A percentile compares a stretch with the other conserved stretches of the same genome.
phyloP scores from a whole-genome alignment of 1,139 yeast species.

The Yamadazyma sp. region DNA sequence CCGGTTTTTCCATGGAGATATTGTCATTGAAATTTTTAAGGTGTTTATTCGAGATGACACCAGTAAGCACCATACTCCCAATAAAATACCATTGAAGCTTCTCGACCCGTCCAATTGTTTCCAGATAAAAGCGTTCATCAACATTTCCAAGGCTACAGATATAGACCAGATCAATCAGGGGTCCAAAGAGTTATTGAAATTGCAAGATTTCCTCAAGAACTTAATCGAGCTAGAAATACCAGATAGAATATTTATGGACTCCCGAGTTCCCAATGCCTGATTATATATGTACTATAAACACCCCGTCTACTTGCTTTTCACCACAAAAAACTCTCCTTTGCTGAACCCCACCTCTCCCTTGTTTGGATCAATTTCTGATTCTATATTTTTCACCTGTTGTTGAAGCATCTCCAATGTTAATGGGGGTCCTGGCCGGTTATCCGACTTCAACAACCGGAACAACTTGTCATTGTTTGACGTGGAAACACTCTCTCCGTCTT shows the following conservation, averaged over 20 bases:
- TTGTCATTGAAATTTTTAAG: conserved; percentile 61
- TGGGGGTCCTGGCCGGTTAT: conserved; percentile 27
- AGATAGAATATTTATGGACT: conserved; percentile 78
- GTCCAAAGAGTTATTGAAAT: conserved; percentile 55
- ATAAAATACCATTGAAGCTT: conserved; percentile 38
- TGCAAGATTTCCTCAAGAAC: conserved; percentile 67
- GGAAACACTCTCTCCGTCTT: conserved; percentile 13
- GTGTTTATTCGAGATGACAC: conserved; percentile 43
- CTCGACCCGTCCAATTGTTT: conserved; percentile 58
- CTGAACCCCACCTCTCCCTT: conserved; percentile 28
- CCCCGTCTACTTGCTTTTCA: conserved; percentile 4
- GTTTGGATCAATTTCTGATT: conserved; percentile 19
- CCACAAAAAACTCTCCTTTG: conserved; percentile 9
- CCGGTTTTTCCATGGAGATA: conserved; percentile 62
- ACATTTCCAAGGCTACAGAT: conserved; percentile 72
- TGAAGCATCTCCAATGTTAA: conserved; percentile 23
- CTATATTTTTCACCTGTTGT: conserved; percentile 21
- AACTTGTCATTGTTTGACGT: conserved; percentile 20
- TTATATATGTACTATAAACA: not conserved
- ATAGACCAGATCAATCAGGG: conserved; percentile 70
- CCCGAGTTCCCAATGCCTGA: conserved; percentile 35
- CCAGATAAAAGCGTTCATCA: conserved; percentile 66
- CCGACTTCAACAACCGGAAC: conserved; percentile 37
- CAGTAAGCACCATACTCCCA: conserved; percentile 12
- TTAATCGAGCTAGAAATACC: conserved; percentile 70